Conservation (phyloP, 2,329 filamentous ascomycete species). For the Tolypocladium tundrense region DNA sequence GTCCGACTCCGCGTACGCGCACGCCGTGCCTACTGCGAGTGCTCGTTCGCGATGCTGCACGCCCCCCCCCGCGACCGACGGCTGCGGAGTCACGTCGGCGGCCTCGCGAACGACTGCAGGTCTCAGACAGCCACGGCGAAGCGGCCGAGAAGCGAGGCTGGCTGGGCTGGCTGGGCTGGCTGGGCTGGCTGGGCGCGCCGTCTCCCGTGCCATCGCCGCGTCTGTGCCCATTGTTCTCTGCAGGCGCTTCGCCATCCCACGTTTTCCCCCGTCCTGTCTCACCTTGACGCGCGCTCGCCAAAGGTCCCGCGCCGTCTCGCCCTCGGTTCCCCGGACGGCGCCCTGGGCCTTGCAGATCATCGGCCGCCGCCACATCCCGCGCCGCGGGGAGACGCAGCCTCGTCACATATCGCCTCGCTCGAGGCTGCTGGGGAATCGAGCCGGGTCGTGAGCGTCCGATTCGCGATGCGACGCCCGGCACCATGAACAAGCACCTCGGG, state of each 20-base stretch:
- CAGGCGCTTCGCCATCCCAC: not conserved
- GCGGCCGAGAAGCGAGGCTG: not conserved
- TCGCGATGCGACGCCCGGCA: not conserved
- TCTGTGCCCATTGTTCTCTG: not conserved
- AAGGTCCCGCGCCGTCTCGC: not conserved
- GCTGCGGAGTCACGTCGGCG: not conserved
- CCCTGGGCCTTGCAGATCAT: not conserved
- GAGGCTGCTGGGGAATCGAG: not conserved
- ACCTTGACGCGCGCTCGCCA: not conserved
- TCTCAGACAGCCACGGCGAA: not conserved
- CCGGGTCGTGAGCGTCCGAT: not conserved
- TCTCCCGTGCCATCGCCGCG: not conserved
- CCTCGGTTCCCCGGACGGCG: not conserved
- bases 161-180: too few species aligned
- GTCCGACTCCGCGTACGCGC: too few species aligned
- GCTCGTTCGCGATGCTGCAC: not conserved
- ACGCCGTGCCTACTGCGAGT: too few species aligned
- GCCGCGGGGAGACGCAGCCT: not conserved
- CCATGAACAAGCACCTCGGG: too few species aligned
- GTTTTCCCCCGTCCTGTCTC: not conserved
- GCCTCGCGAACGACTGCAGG: not conserved
- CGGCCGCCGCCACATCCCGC: not conserved
- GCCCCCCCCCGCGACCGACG: not conserved
- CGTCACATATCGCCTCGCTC: not conserved
- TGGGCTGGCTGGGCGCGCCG: not conserved